phyloP scores from a whole-genome alignment of 495 filamentous ascomycete genomes.

The Xylaria telfairii region DNA sequence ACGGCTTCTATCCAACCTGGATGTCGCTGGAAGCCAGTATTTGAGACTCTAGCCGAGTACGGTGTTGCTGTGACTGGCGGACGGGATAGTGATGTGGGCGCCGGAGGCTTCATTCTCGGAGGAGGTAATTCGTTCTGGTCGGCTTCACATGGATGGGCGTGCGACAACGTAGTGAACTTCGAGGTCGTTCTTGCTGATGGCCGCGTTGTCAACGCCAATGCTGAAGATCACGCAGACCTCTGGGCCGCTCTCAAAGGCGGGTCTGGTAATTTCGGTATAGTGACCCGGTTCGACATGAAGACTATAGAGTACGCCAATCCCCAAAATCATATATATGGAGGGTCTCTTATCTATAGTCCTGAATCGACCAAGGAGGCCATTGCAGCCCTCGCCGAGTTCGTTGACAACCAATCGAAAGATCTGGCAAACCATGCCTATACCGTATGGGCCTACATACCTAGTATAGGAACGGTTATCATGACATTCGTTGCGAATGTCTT shows the following conservation, averaged over 20 bases:
- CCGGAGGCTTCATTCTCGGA: constrained; percentile 57
- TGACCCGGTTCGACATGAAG: constrained; percentile 58
- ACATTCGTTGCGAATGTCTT: constrained; percentile 9
- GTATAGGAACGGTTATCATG: constrained; percentile 2
- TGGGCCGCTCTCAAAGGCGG: constrained; percentile 61
- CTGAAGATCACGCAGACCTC: constrained; percentile 43
- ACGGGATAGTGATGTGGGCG: constrained; percentile 56
- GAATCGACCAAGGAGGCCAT: constrained; percentile 25
- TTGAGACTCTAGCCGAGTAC: constrained; percentile 45
- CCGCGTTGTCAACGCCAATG: constrained; percentile 42
- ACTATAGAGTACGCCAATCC: constrained; percentile 45
- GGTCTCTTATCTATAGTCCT: constrained; percentile 27
- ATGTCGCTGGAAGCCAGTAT: constrained; percentile 54
- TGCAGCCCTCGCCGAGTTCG: constrained; percentile 34
- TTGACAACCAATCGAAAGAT: constrained; percentile 23
- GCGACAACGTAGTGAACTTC: constrained; percentile 56
- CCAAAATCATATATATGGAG: constrained; percentile 50
- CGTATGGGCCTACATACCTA: constrained; percentile 19
- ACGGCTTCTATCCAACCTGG: constrained; percentile 45
- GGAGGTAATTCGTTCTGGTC: constrained; percentile 56
- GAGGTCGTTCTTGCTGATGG: constrained; percentile 50
- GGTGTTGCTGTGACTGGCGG: constrained; percentile 55
- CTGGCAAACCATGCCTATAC: constrained; percentile 15
- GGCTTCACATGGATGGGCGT: constrained; percentile 52
- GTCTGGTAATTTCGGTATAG: constrained; percentile 62